Evolutionary conservation across 2,329 filamentous ascomycete species (phyloP), one percentile per base, ranked within the genome.

Genomic region (Cladosporium sphaerospermum): DNA sequence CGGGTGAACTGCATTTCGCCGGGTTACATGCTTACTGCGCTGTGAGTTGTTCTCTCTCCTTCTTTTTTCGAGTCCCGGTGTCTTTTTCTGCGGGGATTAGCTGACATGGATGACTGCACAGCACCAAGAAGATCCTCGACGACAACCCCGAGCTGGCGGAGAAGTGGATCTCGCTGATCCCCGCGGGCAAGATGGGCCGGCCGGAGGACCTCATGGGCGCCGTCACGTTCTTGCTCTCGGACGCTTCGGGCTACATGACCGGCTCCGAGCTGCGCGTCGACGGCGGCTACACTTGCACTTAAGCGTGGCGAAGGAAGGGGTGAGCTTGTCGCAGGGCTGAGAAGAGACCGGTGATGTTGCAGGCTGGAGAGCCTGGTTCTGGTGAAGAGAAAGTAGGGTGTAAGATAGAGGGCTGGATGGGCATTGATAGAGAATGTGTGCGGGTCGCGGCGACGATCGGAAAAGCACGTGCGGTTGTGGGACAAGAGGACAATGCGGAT

Each of bases 1-100:
- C 83, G 92, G 34, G 92, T 97, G 61, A 97, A 97, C 75, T 93
- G 88, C 72, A 93, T 97, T 69, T 90, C 86, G 31, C 92, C 92
- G 0, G 92, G 93, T 42, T 97, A 97, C 73, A 97, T 97, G 92
- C 76, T 96, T 61, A 96, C 92, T 13, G 88, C 90, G 54, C 74
- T 96, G 87, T 92, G 78, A 81, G 86, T 74, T 9, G 23, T 28
- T 28, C 19, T 6, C 1, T 23, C 36, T 9, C 13, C 23, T 13
- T 39, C 36, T 8, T 8, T 4, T 36, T n/a, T 11, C n/a, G 4
- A 11, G 1, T 1, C 34, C n/a, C 34, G 10, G n/a, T 36, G 10
- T n/a, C 16, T 18, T 18, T 18, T 18, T 11, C 10, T 36, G 34
- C 34, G n/a, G 1, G 3, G 34, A 2, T 36, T 9, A 36, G 34